Evolutionary conservation across 441 rosid species (phyloP).

Genomic region (Melastoma candidum): DNA sequence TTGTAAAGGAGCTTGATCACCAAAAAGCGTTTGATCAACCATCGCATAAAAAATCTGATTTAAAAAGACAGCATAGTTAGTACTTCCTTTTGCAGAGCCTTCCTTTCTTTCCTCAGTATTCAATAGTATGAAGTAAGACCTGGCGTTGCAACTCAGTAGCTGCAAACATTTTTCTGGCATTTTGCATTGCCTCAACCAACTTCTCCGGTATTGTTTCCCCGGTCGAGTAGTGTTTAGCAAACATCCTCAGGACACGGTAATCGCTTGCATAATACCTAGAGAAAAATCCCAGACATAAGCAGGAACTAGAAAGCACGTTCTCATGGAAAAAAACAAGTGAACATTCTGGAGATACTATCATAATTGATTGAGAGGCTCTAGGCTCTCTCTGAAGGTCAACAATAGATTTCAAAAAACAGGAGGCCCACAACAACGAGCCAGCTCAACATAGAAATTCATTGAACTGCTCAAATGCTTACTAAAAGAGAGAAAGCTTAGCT

Average conservation of each 20-base stretch:
- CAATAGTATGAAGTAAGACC: constrained; percentile 32
- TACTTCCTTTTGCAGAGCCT: neutral
- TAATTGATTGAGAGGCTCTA: no score
- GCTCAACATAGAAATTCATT: neutral
- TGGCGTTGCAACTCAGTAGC: constrained; percentile 99
- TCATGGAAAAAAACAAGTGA: neutral
- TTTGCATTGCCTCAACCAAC: constrained; percentile 70
- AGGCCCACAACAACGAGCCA: neutral
- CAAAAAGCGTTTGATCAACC: constrained; percentile 84
- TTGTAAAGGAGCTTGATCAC: constrained; percentile 41
- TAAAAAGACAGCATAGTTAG: constrained; percentile 14
- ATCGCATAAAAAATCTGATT: constrained; percentile 62
- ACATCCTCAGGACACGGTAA: constrained; percentile 67
- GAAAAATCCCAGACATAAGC: constrained; percentile 11
- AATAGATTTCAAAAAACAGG: no score
- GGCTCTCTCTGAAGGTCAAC: no score
- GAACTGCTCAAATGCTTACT: neutral
- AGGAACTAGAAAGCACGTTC: neutral
- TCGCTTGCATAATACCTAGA: constrained; percentile 86
- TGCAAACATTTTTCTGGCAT: constrained; percentile 81
- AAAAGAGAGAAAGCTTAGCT: constrained; percentile 7
- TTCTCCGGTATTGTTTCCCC: constrained; percentile 87
- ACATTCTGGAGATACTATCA: neutral
- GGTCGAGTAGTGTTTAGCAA: constrained; percentile 79
- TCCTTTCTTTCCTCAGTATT: constrained; percentile 9